Conservation (phyloP, 2,329 filamentous ascomycete species). For the Microdochium nivale region DNA sequence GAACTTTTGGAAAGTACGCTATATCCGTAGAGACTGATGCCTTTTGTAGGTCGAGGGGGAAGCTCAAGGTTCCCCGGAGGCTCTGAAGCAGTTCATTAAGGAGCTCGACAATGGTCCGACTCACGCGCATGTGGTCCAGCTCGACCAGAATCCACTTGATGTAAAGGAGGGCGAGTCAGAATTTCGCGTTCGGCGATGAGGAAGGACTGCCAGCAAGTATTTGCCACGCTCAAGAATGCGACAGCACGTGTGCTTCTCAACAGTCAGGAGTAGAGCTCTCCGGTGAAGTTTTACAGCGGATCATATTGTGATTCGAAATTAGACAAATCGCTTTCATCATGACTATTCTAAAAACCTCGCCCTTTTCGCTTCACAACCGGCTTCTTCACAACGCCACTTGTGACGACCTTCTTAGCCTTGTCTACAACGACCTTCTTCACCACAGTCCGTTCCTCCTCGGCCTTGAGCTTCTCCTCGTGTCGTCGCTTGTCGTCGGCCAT, state of each 20-base stretch:
- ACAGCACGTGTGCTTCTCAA: too few species aligned
- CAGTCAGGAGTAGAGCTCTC: too few species aligned
- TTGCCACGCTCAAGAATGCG: too few species aligned
- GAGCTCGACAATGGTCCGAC: slow-evolving; percentile 68
- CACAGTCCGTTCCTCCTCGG: slow-evolving; percentile 36
- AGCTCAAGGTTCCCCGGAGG: slow-evolving; percentile 64
- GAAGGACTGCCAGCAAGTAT: background rate
- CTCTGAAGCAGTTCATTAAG: slow-evolving; percentile 61
- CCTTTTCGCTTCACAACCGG: slow-evolving; percentile 48
- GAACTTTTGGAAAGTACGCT: too few species aligned
- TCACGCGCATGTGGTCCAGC: slow-evolving; percentile 61
- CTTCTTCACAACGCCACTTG: slow-evolving; percentile 54
- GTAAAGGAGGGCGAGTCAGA: slow-evolving; percentile 56
- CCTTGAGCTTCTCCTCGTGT: slow-evolving; percentile 47
- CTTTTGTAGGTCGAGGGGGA: slow-evolving; percentile 71
- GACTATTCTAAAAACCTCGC: slow-evolving; percentile 34
- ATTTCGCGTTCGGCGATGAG: slow-evolving; percentile 47
- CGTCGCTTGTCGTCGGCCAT: slow-evolving; percentile 79
- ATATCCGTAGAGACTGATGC: too few species aligned
- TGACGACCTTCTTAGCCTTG: slow-evolving; percentile 47
- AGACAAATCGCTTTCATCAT: background rate
- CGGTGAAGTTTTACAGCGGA: too few species aligned
- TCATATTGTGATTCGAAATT: slow-evolving; percentile 1
- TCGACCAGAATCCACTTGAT: slow-evolving; percentile 62
- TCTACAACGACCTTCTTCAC: slow-evolving; percentile 28